These are phyloP conservation scores for Smittium culicis DNA, from an alignment of 371 early-diverging fungal genomes.

Conservation along the genomic window DNA sequence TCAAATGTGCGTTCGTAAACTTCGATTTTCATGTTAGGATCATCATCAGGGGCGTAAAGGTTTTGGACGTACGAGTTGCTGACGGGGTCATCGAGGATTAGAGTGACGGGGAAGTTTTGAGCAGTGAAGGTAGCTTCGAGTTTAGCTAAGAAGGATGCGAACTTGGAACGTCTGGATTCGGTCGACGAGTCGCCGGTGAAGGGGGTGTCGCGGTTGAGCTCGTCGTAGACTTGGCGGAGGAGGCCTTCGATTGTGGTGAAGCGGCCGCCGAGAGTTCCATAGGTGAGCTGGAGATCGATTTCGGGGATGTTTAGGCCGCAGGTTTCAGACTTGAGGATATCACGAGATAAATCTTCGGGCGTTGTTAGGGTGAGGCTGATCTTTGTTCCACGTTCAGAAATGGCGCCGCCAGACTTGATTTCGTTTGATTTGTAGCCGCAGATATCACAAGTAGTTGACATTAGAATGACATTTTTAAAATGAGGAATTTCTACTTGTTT, in stretches of 20 bases:
- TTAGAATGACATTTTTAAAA: constrained; percentile 89
- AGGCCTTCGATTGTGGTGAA: constrained; percentile 94
- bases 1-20: constrained; percentile 74
- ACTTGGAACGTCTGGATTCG: constrained; percentile 37
- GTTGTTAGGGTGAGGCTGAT: constrained; percentile 69
- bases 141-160: constrained; percentile 48
- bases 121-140: constrained; percentile 49
- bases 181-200: constrained; percentile 66
- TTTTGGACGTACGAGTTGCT: constrained; percentile 74
- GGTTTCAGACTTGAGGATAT: constrained; percentile 89
- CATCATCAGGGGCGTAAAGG: constrained; percentile 81
- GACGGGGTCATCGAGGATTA: constrained; percentile 85
- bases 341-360: constrained; percentile 75
- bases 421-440: constrained; percentile 94
- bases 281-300: constrained; percentile 56
- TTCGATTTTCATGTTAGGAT: constrained; percentile 82
- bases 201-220: constrained; percentile 53
- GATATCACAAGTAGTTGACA: constrained; percentile 82
- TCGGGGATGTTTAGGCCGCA: constrained; percentile 84
- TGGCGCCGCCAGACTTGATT: constrained; percentile 87
- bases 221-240: constrained; percentile 72
- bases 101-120: constrained; percentile 43
- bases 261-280: constrained; percentile 90
- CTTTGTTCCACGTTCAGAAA: constrained; percentile 57
- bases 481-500: constrained; percentile 82